phyloP scores from a whole-genome alignment of 169 alveolate genomes.

The Plasmodium reichenowi region DNA sequence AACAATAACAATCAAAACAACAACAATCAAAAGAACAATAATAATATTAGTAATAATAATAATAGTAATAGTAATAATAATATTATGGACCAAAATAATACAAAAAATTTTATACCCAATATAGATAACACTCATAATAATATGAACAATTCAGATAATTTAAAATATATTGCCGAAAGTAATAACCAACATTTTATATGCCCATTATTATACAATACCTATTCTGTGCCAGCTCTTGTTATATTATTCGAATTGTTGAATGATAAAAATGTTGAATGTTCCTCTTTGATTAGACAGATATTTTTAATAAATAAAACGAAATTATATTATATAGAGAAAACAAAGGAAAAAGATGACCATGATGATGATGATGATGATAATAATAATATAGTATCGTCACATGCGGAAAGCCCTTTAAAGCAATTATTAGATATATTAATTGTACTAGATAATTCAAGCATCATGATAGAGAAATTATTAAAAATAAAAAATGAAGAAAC shows the following conservation, averaged over 20 bases:
- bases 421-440: conserved; percentile 51
- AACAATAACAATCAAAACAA: too few relatives aligned
- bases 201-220: conserved; percentile 50
- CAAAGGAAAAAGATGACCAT: not conserved
- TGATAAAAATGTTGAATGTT: conserved; percentile 59
- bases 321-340: conserved; percentile 32
- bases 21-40: not conserved
- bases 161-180: conserved; percentile 43
- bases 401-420: conserved; percentile 59
- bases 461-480: conserved; percentile 54
- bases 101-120: not conserved
- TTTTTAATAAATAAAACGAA: conserved; percentile 64
- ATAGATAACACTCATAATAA: too few relatives aligned
- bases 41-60: not conserved
- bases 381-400: not conserved
- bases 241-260: conserved; percentile 30
- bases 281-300: conserved; percentile 20
- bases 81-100: not conserved
- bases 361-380: too few relatives aligned
- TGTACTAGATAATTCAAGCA: conserved; percentile 32
- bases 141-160: not conserved
- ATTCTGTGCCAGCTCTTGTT: conserved; percentile 62
- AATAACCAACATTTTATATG: conserved; percentile 44
- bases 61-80: too few relatives aligned
- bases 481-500: conserved; percentile 52